A percentile compares a stretch with the other conserved stretches of the same genome.
phyloP scores from a whole-genome alignment of 2,329 filamentous ascomycete genomes.

The Alternaria angustiovoidea region DNA sequence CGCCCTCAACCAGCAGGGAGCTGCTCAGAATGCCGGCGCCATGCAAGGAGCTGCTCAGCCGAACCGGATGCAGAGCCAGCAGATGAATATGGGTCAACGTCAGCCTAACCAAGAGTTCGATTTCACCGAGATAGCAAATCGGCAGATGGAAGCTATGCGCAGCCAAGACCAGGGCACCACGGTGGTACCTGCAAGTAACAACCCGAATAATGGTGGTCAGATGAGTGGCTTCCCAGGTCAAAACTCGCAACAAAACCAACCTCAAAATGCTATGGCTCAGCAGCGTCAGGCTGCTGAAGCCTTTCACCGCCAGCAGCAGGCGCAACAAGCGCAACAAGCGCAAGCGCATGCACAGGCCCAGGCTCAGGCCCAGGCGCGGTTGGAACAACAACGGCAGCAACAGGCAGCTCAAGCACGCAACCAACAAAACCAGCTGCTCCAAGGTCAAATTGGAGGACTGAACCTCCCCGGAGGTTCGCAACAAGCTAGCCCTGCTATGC shows the following conservation, averaged over 20 bases:
- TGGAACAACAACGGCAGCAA: constrained; percentile 46
- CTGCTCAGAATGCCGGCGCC: constrained; percentile 38
- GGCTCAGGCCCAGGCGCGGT: constrained; percentile 48
- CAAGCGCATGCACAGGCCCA: constrained; percentile 45
- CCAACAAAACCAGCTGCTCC: constrained; percentile 42
- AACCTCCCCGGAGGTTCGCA: constrained; percentile 52
- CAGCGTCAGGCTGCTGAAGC: constrained; percentile 38
- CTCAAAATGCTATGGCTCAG: constrained; percentile 40
- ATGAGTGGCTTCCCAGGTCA: constrained; percentile 48
- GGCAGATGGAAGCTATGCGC: constrained; percentile 69
- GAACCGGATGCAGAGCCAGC: constrained; percentile 39
- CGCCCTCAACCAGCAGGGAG: constrained; percentile 25
- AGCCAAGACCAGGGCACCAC: constrained; percentile 68
- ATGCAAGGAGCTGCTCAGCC: constrained; percentile 44
- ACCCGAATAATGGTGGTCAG: constrained; percentile 52
- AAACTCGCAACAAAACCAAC: constrained; percentile 35
- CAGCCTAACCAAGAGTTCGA: constrained; percentile 50
- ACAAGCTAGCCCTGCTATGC: constrained; percentile 55
- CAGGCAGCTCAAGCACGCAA: constrained; percentile 47
- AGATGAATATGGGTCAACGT: constrained; percentile 39
- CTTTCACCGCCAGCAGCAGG: constrained; percentile 19
- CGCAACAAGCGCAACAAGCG: constrained; percentile 20
- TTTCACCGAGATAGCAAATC: constrained; percentile 65
- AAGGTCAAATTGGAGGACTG: constrained; percentile 52
- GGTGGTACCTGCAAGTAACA: constrained; percentile 71